Percentiles rank a stretch among this genome's conserved stretches.
Evolutionary conservation across 352 stramenopile species (phyloP).

Genomic region (Plasmopara viticola): DNA sequence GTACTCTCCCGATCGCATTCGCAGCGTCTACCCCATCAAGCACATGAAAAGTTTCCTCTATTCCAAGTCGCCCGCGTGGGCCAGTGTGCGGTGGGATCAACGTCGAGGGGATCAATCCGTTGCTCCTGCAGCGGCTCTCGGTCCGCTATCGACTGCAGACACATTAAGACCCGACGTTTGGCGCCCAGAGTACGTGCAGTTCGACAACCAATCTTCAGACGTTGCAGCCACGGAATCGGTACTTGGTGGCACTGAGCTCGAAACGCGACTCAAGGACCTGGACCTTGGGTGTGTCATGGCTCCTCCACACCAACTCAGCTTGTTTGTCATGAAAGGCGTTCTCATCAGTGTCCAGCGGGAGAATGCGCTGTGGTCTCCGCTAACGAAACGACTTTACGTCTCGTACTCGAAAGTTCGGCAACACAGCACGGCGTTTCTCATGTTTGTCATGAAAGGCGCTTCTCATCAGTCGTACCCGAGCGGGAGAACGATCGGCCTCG

Average conservation of each 20-base stretch:
- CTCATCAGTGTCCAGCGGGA: no score
- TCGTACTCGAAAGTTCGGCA: conserved; percentile 54
- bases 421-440: no score
- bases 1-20: conserved; percentile 62
- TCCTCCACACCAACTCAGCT: conserved; percentile 55
- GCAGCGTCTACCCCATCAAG: conserved; percentile 59
- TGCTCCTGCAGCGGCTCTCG: conserved; percentile 58
- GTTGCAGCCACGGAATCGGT: conserved; percentile 37
- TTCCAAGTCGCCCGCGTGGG: no score
- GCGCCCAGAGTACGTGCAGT: conserved; percentile 74
- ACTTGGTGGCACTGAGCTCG: conserved; percentile 49
- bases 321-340: conserved; percentile 72
- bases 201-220: conserved; percentile 77
- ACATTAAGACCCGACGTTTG: no score
- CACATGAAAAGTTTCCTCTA: no score
- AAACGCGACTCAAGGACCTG: conserved; percentile 39
- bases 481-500: conserved; percentile 27
- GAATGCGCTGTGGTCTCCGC: no score
- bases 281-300: conserved; percentile 54
- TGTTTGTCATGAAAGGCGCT: conserved; percentile 64
- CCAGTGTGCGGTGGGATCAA: no score
- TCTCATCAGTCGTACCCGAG: conserved; percentile 62
- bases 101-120: conserved; percentile 42
- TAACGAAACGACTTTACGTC: conserved; percentile 36
- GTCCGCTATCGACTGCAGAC: conserved; percentile 80